phyloP scores from a whole-genome alignment of 805 yeast species.

The Hanseniaspora vineae region DNA sequence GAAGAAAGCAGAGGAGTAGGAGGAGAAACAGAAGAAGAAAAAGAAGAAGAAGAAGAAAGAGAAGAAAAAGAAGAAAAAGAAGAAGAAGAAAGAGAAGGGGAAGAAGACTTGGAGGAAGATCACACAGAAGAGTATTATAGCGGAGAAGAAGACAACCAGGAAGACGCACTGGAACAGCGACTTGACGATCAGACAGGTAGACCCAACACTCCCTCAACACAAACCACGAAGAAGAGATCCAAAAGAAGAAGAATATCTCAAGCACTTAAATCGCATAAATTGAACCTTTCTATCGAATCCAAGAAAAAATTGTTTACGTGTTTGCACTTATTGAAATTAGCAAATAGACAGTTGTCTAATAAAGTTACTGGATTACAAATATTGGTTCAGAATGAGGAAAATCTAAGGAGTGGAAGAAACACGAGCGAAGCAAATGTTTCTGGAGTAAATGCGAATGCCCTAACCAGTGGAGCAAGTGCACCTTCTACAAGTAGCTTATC shows the following conservation, averaged over 20 bases:
- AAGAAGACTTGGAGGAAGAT: constrained; percentile 7
- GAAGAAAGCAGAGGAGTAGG: constrained; percentile 3
- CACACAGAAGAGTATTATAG: constrained; percentile 7
- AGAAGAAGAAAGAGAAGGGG: not conserved
- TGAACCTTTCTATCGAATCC: constrained; percentile 52
- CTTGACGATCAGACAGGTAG: not conserved
- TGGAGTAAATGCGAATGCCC: no score
- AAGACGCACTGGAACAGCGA: no score
- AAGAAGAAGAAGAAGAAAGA: constrained; percentile 1
- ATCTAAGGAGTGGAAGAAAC: constrained; percentile 16
- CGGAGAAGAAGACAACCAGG: not conserved
- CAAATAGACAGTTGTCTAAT: constrained; percentile 60
- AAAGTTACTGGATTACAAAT: constrained; percentile 53
- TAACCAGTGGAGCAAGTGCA: no score
- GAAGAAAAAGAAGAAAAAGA: constrained; percentile 1
- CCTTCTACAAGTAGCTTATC: constrained; percentile 2
- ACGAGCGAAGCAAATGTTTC: not conserved
- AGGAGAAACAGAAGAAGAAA: constrained; percentile 5
- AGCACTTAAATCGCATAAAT: constrained; percentile 18
- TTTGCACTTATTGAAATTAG: constrained; percentile 64
- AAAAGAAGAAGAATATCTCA: constrained; percentile 25
- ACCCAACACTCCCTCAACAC: no score
- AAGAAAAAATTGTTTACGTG: constrained; percentile 66
- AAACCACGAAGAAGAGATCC: constrained; percentile 11
- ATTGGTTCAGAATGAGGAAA: constrained; percentile 36